A percentile compares a stretch with the other conserved stretches of the same genome.
Conservation (phyloP, 2,329 filamentous ascomycete genomes). For the Xylaria sp. region DNA sequence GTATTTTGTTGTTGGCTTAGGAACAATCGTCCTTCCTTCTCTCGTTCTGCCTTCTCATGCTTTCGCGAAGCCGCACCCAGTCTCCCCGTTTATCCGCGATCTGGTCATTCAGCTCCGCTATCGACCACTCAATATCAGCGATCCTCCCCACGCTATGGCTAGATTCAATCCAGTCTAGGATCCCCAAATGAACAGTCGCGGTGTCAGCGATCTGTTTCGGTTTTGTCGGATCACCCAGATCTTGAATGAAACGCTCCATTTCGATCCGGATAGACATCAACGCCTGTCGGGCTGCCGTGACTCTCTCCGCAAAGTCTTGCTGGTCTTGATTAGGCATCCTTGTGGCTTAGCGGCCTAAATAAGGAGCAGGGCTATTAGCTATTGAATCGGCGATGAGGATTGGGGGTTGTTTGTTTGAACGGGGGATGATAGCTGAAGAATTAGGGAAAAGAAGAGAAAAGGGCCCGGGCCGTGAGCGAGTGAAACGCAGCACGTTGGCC, state of each 20-base stretch:
- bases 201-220: conserved; percentile 1
- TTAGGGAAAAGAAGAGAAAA: background rate
- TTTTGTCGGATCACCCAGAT: background rate
- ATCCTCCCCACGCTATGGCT: background rate
- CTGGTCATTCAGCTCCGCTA: background rate
- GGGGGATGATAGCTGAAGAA: background rate
- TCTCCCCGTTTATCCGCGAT: conserved; percentile 3
- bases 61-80: background rate
- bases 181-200: background rate
- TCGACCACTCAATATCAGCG: conserved; percentile 5
- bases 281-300: background rate
- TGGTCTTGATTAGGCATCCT: background rate
- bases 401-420: background rate
- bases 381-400: background rate
- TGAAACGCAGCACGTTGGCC: background rate
- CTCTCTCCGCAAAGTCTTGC: background rate
- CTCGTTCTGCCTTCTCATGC: background rate
- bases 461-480: background rate
- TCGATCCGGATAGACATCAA: conserved; percentile 1
- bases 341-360: background rate
- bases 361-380: background rate
- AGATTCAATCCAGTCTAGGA: conserved; percentile 9
- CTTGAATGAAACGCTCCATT: background rate
- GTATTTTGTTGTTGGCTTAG: background rate
- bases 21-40: background rate